Base-by-base conservation (phyloP, 805 yeast genomes). In the Candida silvicultrix region DNA sequence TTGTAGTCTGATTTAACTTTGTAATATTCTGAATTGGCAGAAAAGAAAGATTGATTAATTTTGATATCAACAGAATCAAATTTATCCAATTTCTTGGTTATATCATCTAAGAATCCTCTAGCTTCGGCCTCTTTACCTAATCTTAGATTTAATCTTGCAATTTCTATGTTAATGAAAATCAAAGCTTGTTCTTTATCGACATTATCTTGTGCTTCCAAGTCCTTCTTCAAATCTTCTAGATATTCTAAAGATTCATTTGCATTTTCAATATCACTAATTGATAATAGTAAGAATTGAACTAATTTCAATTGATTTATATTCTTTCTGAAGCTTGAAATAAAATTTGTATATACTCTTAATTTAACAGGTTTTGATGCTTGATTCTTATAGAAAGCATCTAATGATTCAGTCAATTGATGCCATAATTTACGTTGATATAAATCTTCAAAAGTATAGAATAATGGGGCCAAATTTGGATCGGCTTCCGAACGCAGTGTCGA, bases 381-480 rank as follows among this genome's bases (percentile, higher is more conserved):
- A 46, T 73, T 70, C 38, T 69, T 69, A 68, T 79, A 92, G 59
- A 90, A 77, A 50, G 74, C 75, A 32, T 68, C 67, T 47, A 94
- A 70, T 7, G 78, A 66, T 49, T 78, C 77, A 2, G 97, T 87
- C 61, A 94, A 75, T 70, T 94, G 98, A 68, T 85, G 95, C 97
- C 97, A 94, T 62, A 92, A 75, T 65, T 89, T 89, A 55, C 96
- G 74, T 60, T 89, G 96, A 67, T 88, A 85, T 47, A 73, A 71
- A 57, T 89, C 96, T 60, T 90, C 97, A 61, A 92, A 76, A 44
- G 78, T 76, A 59, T 78, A 82, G 56, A 85, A 75, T 8, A 73
- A 63, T 25, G 80, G 77, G 10, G 80, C 70, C 44, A 89, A 70
- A 36, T 83, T 88, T 3, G 77, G 69, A 48, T 84, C 87, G 5